phyloP scores from a whole-genome alignment of 495 filamentous ascomycete genomes.

The Xylaria cubensis region DNA sequence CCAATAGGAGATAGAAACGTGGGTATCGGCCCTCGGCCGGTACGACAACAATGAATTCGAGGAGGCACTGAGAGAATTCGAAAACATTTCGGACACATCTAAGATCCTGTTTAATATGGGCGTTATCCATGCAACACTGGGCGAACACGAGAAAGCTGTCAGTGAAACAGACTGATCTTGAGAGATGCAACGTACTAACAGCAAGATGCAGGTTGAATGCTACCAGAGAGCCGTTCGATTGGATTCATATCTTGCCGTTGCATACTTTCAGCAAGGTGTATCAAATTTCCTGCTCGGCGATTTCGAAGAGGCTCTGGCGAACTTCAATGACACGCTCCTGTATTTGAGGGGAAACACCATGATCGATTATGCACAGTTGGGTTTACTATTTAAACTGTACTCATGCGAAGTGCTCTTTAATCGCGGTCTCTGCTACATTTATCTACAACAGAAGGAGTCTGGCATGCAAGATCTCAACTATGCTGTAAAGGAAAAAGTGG shows the following conservation, averaged over 20 bases:
- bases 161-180: constrained; percentile 42
- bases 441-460: constrained; percentile 85
- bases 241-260: constrained; percentile 94
- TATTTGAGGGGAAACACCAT: constrained; percentile 95
- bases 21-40: constrained; percentile 87
- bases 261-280: constrained; percentile 98
- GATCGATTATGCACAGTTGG: constrained; percentile 98
- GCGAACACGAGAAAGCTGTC: constrained; percentile 94
- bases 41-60: constrained; percentile 99
- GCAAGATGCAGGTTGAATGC: constrained; percentile 75
- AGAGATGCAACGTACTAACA: constrained; percentile 24
- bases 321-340: constrained; percentile 97
- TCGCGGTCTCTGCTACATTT: constrained; percentile 95
- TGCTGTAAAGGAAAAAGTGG: constrained; percentile 95
- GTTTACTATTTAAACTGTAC: constrained; percentile 93
- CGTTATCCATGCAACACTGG: constrained; percentile 97
- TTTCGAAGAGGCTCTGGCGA: constrained; percentile 95
- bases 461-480: constrained; percentile 91
- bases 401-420: constrained; percentile 99
- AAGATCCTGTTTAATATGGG: constrained; percentile 99
- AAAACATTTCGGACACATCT: constrained; percentile 89
- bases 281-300: constrained; percentile 98
- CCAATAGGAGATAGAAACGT: constrained; percentile 94
- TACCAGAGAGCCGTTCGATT: constrained; percentile 89
- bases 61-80: constrained; percentile 79